Evolutionary conservation across 495 filamentous ascomycete genomes (phyloP), one percentile per base, ranked within the genome.

Genomic region (Letharia columbiana): DNA sequence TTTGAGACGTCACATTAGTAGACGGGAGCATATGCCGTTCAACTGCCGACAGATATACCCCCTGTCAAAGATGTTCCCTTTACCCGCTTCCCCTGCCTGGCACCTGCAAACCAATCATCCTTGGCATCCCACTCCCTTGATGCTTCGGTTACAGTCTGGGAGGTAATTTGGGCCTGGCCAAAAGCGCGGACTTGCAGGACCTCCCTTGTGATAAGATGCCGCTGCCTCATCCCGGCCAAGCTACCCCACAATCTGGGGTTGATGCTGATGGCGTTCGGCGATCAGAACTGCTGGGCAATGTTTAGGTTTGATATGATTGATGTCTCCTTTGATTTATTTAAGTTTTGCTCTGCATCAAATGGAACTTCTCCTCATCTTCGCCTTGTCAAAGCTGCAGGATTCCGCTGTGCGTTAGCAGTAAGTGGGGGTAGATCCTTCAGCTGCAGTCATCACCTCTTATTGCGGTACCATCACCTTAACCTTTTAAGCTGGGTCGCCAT

Each of bases 181-280:
- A n/a, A 40, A n/a, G 37, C 20, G 1, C 56, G 40, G 23, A 20
- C 39, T 41, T 39, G 63, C 50, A 42, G 31, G 17, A 58, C 37
- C 15, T 57, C 42, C 60, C 13, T 35, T 4, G 23, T 37, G 7
- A 45, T 44, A 56, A 17, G 54, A 57, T 57, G 52, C 63, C 63
- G 63, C 63, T 65, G 52, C 45, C 39, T 64, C 15, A 11, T 64
- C 41, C 63, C 63, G 41, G 41, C 5, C 28, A 28, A 20, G 47
- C 47, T 33, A 42, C 63, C 50, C 50, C 52, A 64, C 50, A 64
- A 15, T 33, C 47, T 31, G 28, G 17, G 12, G 42, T 42, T 58
- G 41, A 40, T 31, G 31, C 31, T 39, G 45, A 28, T 37, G 23
- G 50, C 50, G 12, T 33, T 33, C 12, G n/a, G 50, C 28, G 28